These are phyloP conservation scores for Colletotrichum trifolii DNA, from an alignment of 2,329 filamentous ascomycete species.

Conservation along the genomic window DNA sequence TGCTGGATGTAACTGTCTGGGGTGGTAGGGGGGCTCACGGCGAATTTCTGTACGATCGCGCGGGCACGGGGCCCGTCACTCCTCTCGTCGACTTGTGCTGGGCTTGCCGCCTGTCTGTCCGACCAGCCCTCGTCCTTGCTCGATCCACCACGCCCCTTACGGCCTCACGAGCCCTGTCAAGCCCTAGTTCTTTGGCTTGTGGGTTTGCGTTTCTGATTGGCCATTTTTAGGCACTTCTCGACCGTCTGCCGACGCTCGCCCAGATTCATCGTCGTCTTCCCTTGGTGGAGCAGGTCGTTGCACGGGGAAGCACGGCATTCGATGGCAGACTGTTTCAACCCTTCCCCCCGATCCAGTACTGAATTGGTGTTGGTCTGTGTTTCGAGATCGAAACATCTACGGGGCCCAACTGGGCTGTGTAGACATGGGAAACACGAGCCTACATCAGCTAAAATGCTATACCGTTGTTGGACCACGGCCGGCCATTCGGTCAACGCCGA, in stretches of 20 bases:
- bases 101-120: conserved; percentile 31
- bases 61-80: conserved; percentile 25
- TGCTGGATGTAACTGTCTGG: conserved; percentile 35
- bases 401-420: conserved; percentile 34
- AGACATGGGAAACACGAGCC: conserved; percentile 31
- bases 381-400: conserved; percentile 35
- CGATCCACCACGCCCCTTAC: conserved; percentile 28
- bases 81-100: conserved; percentile 33
- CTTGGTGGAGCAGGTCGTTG: conserved; percentile 22
- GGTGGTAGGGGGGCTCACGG: conserved; percentile 32
- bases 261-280: conserved; percentile 31
- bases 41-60: conserved; percentile 38
- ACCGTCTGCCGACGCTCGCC: conserved; percentile 32
- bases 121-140: conserved; percentile 34
- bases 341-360: conserved; percentile 17
- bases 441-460: conserved; percentile 31
- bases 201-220: conserved; percentile 29
- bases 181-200: conserved; percentile 22
- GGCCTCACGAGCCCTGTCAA: conserved; percentile 25
- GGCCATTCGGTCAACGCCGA: conserved; percentile 20
- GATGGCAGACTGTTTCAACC: conserved; percentile 31
- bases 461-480: conserved; percentile 3
- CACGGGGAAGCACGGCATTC: conserved; percentile 26
- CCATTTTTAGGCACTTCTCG: conserved; percentile 1
- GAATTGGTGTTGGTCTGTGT: conserved; percentile 34